Base-by-base conservation (phyloP, 768 basidiomycete genomes). In the Tylopilus vinaceipallidus region DNA sequence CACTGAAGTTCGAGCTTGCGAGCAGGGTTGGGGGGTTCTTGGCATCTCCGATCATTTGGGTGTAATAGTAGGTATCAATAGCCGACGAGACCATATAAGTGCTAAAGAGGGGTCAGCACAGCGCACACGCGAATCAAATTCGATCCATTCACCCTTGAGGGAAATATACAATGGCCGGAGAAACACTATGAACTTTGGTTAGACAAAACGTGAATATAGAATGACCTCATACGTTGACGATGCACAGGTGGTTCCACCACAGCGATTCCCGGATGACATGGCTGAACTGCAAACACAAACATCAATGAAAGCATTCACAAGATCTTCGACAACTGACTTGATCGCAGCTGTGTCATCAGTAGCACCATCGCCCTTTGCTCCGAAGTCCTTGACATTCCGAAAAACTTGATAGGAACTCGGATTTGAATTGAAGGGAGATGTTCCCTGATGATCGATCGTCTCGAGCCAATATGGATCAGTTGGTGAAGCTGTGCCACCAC, bases 321-420 rank as follows among this genome's bases (percentile, higher is more conserved):
- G 4, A 34, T 3, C 6, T 8, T 49, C 20, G 33, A 49, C 5
- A 36, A 35, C 45, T 16, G 45, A 83, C 85, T 86, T 88, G 64
- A 88, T 88, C 2, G 88, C 86, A 20, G 69, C 76, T 6, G 88
- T 88, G 55, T 91, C 89, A 58, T 91, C 88, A 6, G 81, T 78
- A 2, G 80, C 67, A 46, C 88, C 88, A 66, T 87, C 80, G n/a
- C 73, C 74, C 45, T 64, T 71, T 43, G 81, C 80, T 45, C 80
- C 74, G 51, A 71, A 77, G 47, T 75, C 73, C 52, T 85, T 88
- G 40, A 91, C 88, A 58, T 89, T 90, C 34, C 88, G 77, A 65
- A 87, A 89, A 13, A 89, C 85, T 42, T 80, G 71, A 63, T 89
- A 91, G 6, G 67, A 62, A 35, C 62, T 73, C 22, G 53, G n/a